Percentiles rank a stretch among this genome's conserved stretches.
Conservation (phyloP, 2,329 filamentous ascomycete genomes). For the Botrytis elliptica region DNA sequence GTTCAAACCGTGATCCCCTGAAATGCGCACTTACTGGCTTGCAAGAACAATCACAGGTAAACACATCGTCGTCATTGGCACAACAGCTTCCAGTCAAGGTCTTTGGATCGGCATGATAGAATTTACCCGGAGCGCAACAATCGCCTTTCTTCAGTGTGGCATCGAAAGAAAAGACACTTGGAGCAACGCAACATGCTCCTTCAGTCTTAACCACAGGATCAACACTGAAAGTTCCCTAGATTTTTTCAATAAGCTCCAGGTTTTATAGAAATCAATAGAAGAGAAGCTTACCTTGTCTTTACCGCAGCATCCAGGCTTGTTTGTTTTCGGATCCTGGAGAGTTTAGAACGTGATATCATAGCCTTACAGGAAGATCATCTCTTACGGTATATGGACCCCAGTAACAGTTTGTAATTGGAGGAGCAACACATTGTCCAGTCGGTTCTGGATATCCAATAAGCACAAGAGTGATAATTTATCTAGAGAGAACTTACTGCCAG, state of each 20-base stretch:
- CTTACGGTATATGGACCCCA: slow-evolving; percentile 15
- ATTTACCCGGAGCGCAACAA: background rate
- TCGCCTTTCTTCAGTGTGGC: background rate
- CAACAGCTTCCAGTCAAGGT: slow-evolving; percentile 5
- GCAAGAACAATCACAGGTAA: slow-evolving; percentile 17
- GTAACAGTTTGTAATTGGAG: slow-evolving; percentile 9
- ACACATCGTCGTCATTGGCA: slow-evolving; percentile 8
- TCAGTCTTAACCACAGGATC: background rate
- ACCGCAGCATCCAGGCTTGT: slow-evolving; percentile 1
- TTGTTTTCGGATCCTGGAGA: background rate
- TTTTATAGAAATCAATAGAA: background rate
- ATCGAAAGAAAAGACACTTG: slow-evolving; percentile 7
- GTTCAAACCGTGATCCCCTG: too few relatives aligned
- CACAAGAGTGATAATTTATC: background rate
- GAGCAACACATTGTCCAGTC: slow-evolving; percentile 7
- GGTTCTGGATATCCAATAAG: background rate
- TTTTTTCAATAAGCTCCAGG: background rate
- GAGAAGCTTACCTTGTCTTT: background rate
- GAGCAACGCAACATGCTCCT: slow-evolving; percentile 13
- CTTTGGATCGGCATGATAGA: background rate
- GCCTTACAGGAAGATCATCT: background rate
- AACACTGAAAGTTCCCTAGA: slow-evolving; percentile 7
- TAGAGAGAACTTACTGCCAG: slow-evolving; percentile 4
- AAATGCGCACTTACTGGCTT: background rate
- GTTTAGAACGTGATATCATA: background rate